A percentile compares a stretch with the other conserved stretches of the same genome.
Conservation (phyloP, 192 early-diverging fungal species). For the Jimgerdemannia lactiflua region DNA sequence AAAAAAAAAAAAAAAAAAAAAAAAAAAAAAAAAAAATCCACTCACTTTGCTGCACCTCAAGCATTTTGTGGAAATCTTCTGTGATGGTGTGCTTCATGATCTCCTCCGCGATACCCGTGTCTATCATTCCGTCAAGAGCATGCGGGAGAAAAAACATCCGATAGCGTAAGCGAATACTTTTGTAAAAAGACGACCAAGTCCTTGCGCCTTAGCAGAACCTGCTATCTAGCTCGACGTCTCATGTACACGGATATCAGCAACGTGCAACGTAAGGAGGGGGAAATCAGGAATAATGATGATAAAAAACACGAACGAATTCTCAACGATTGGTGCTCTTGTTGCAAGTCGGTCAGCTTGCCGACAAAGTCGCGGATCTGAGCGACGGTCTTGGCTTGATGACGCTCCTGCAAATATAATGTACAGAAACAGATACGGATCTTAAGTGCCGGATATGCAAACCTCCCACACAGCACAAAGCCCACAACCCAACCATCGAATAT, state of each 20-base stretch:
- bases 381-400: constrained; percentile 89
- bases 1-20: too few species aligned
- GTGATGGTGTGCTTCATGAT: constrained; percentile 77
- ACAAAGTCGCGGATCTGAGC: constrained; percentile 93
- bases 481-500: too few species aligned
- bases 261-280: too few species aligned
- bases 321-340: constrained; percentile 85
- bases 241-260: too few species aligned
- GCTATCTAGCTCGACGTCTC: too few species aligned
- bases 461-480: too few species aligned
- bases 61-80: constrained; percentile 74
- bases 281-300: too few species aligned
- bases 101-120: constrained; percentile 78
- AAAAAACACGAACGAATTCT: constrained; percentile 23
- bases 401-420: constrained; percentile 32
- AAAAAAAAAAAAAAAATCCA: too few species aligned
- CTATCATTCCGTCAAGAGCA: constrained; percentile 7
- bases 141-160: too few species aligned
- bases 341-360: constrained; percentile 76
- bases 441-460: background rate
- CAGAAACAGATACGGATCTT: constrained; percentile 8
- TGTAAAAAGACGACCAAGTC: too few species aligned
- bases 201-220: too few species aligned
- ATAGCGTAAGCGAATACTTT: too few species aligned
- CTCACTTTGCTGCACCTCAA: constrained; percentile 91